Evolutionary conservation across 495 filamentous ascomycete species (phyloP), one percentile per base, ranked within the genome.

Genomic region (Aspergillus nanangensis): DNA sequence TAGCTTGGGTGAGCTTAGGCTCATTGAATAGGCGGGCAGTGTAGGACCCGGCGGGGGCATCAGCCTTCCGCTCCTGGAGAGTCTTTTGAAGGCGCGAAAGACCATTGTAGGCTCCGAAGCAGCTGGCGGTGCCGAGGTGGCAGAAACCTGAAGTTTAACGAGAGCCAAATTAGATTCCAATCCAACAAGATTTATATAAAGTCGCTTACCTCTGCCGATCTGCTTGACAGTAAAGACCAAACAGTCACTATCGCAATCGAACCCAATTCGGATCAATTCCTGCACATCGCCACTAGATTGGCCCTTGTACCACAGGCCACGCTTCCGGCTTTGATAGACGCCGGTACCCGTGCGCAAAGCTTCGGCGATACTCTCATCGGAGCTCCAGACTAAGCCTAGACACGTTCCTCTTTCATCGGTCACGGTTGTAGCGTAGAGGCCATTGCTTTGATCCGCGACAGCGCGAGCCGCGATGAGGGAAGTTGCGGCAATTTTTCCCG

Each of bases 301-400:
- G 18, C 93, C 93, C 67, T 98, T 98, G 68, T 94, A 89, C 93
- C 93, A 98, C 19, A 98, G 67, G 2, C 92, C 91, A 5, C 92
- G 82, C 72, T 95, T 96, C 25, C 93, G 77, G 62, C 89, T 95
- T 63, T 95, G 90, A 61, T 98, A 98, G 19, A 97, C 93, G 21
- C 93, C 93, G 1, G 83, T 86, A 40, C 91, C 90, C 2, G 90
- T 94, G 48, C 80, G 81, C 36, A 98, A 60, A 18, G 90, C 91
- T 66, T 90, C 91, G 9, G 80, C 72, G 11, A 98, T 81, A 60
- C 91, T 96, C 66, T 95, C 88, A 51, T 83, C 77, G 47, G 83
- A 95, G 61, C 90, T 96, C 74, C 96, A 98, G 2, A 97, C 93
- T 45, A 97, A 60, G 0, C 93, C 93, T 11, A 98, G 72, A 17